Evolutionary conservation across 768 basidiomycete species (phyloP), one percentile per base, ranked within the genome.

Genomic region (Russula foetens): DNA sequence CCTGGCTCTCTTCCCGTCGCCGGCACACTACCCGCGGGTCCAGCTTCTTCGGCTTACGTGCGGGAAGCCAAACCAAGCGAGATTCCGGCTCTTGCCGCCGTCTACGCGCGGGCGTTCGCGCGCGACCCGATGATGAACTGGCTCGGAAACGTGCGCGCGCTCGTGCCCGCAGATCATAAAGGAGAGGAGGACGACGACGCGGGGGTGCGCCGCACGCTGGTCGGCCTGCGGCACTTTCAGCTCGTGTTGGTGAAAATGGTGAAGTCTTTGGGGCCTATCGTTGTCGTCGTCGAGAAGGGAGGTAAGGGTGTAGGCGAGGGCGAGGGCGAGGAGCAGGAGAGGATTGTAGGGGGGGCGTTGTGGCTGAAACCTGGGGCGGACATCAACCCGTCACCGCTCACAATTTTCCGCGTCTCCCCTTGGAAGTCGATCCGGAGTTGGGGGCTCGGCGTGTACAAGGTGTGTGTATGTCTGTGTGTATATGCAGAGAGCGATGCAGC

Each of bases 51-150:
- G 14, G 26, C 33, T 8, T 48, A 54, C 6, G 46, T 60, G 24
- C 45, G 59, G 29, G 17, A 21, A 21, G 46, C 46, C 44, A 54
- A 53, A 14, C 59, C 46, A n/a, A 53, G 52, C 17, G 67, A 67
- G 24, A 51, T 58, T 28, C 43, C 59, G 19, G 44, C 49, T 5
- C 56, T 59, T 12, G 60, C 63, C 21, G 33, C 41, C 21, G 57
- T 63, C 14, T 62, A 60, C n/a, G 54, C 64, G 6, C 67, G 65
- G 9, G 67, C 67, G 1, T 67, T 68, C 49, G 52, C 55, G 1
- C 39, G 52, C 43, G 68, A 69, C 58, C 67, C 68, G 7, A 15
- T 53, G 21, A 65, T 66, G 64, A 67, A 67, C 60, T 68, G 67
- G 63, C 62, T 64, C 50, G 63, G 68, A 3, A 19, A 58, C 38